Base-by-base conservation (phyloP, 2,329 filamentous ascomycete species). In the Colletotrichum godetiae region DNA sequence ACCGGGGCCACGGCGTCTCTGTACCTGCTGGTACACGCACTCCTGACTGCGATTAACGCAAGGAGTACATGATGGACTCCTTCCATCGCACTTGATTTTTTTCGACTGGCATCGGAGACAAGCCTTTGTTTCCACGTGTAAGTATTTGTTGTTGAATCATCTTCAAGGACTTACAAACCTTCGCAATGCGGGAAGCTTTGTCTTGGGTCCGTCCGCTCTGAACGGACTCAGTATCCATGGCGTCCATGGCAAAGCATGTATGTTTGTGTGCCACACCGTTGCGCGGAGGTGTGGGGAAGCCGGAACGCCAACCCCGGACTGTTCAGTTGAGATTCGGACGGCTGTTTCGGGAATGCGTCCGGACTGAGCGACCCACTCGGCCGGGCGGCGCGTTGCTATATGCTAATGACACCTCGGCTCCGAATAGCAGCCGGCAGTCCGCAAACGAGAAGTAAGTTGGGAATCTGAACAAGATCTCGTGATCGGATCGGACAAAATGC, bases 11-110 rank as follows among this genome's bases (percentile, higher is more conserved):
- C 73, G 73, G 8, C 71, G 72, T 35, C 71, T 63, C 27, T 70
- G 70, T 13, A 70, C 67, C n/a, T 68, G 46, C 10, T 74, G 66
- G 8, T 75, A 75, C 12, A 60, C 33, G 15, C 73, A 75, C 5
- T 75, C 71, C 56, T 70, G 66, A 5, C 53, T 55, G 8, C 60
- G 57, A 22, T 24, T 71, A 24, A 61, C 60, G 29, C 73, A 75
- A 3, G 71, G 33, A 42, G 73, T 66, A 24, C 73, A 75, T 2
- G 66, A 67, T n/a, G 73, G 73, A 12, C 24, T 57, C 29, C 8
- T 67, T 1, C 71, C 73, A 22, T 75, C 73, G 15, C 73, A 75
- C 24, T 73, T 73, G 37, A 74, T 71, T 49, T 75, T 75, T 31
- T 73, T 74, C 1, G 65, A 71, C n/a, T 74, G 57, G 15, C 73